Conservation (phyloP, 1,139 yeast species). For the Suhomyces terraborum region DNA sequence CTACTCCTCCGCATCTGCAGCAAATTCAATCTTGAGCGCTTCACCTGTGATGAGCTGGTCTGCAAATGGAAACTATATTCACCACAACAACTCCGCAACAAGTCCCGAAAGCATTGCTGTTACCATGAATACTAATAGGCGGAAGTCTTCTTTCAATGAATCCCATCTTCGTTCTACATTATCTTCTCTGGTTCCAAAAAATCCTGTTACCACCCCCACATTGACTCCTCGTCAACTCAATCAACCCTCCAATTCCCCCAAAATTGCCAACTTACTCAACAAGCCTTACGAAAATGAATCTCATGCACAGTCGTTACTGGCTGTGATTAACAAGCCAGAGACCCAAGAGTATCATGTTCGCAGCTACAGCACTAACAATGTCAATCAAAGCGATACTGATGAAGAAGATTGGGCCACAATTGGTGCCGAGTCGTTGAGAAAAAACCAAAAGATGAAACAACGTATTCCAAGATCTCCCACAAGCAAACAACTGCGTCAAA, state of each 20-base stretch:
- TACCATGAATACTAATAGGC: conserved; percentile 26
- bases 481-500: conserved; percentile 9
- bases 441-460: conserved; percentile 17
- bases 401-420: conserved; percentile 95
- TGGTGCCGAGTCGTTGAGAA: conserved; percentile 68
- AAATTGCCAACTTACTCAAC: conserved; percentile 20
- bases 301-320: conserved; percentile 19
- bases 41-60: conserved; percentile 33
- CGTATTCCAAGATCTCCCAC: conserved; percentile 15
- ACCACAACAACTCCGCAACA: conserved; percentile 22
- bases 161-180: conserved; percentile 46
- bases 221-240: conserved; percentile 9
- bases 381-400: conserved; percentile 59
- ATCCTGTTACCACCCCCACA: conserved; percentile 9
- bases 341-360: conserved; percentile 8
- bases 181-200: conserved; percentile 27
- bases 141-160: conserved; percentile 50
- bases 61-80: conserved; percentile 26
- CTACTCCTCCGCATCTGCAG: conserved; percentile 15
- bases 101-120: conserved; percentile 25
- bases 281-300: conserved; percentile 17
- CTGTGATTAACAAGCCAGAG: conserved; percentile 12
- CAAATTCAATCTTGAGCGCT: conserved; percentile 21
- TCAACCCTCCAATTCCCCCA: conserved; percentile 16
- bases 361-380: conserved; percentile 8